Evolutionary conservation across 2,329 filamentous ascomycete species (phyloP).

Genomic region (Aspergillus fructus): DNA sequence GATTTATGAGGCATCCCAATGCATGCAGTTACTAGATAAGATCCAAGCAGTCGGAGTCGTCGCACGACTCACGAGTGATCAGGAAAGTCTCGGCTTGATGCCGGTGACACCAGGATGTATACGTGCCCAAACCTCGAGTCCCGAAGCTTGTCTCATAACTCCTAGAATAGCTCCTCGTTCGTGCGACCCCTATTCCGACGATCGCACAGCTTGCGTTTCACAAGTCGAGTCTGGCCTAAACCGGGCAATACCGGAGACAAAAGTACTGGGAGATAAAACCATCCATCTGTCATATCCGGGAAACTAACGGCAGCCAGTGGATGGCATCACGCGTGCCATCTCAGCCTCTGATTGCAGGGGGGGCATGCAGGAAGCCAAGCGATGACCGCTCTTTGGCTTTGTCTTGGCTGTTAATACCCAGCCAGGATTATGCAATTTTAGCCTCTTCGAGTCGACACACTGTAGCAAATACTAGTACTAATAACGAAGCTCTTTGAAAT

Average conservation of each 20-base stretch:
- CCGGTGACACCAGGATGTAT: too few species aligned
- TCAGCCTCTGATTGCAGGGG: conserved; percentile 2
- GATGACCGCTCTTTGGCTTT: conserved; percentile 4
- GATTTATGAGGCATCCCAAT: background rate
- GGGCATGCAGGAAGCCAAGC: conserved; percentile 5
- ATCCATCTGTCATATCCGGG: background rate
- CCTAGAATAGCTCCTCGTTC: too few species aligned
- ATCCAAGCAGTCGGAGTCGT: background rate
- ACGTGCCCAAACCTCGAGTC: too few species aligned
- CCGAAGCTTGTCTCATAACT: too few species aligned
- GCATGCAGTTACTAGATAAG: background rate
- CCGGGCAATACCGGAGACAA: background rate
- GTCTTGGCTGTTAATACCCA: background rate
- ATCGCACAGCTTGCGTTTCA: too few species aligned
- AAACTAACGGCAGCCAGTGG: conserved; percentile 1
- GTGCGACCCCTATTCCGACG: too few species aligned
- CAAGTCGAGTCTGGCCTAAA: background rate
- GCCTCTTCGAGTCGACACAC: background rate
- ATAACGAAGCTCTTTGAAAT: too few species aligned
- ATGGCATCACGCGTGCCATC: conserved; percentile 3
- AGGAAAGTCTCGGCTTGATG: too few species aligned
- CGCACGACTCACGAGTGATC: too few species aligned
- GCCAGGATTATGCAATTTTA: background rate
- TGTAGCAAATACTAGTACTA: too few species aligned
- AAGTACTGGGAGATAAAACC: background rate